A percentile compares a stretch with the other conserved stretches of the same genome.
phyloP scores from a whole-genome alignment of 73 alveolate genomes.

The Tetrahymena elliotti region DNA sequence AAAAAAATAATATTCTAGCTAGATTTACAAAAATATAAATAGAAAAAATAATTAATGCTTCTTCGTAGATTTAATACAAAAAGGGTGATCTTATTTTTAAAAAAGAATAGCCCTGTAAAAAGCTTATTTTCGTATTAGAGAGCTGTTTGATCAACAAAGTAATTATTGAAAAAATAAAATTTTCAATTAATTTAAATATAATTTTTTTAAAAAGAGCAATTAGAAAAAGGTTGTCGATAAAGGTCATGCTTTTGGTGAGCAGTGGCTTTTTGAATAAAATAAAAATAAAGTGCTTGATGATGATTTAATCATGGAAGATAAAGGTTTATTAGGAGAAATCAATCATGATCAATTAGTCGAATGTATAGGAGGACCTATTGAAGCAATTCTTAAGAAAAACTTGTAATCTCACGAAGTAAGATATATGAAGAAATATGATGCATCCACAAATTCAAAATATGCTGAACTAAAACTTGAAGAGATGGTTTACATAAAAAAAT shows the following conservation, averaged over 20 bases:
- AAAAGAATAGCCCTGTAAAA: neutral
- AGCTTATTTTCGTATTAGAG: slow-evolving; percentile 12
- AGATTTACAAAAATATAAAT: slow-evolving; percentile 8
- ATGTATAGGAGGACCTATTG: slow-evolving; percentile 26
- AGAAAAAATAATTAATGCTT: slow-evolving; percentile 3
- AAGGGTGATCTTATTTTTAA: slow-evolving; percentile 3
- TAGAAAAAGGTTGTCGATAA: neutral
- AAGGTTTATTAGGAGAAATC: slow-evolving; percentile 19
- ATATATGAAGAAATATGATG: slow-evolving; percentile 12
- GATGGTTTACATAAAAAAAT: slow-evolving; percentile 35
- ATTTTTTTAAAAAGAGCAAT: neutral
- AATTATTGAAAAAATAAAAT: neutral
- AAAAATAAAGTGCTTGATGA: neutral
- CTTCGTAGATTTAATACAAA: neutral
- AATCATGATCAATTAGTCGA: neutral
- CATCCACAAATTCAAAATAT: slow-evolving; percentile 31
- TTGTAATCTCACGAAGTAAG: slow-evolving; percentile 30
- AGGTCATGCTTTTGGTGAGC: slow-evolving; percentile 26
- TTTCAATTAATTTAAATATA: neutral
- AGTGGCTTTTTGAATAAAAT: neutral
- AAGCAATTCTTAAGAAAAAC: slow-evolving; percentile 16
- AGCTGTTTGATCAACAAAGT: slow-evolving; percentile 1
- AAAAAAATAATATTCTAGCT: slow-evolving; percentile 1
- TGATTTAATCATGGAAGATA: slow-evolving; percentile 14
- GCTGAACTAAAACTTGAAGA: slow-evolving; percentile 34